phyloP scores from a whole-genome alignment of 2,329 filamentous ascomycete species.

The Calonectria henricotiae region DNA sequence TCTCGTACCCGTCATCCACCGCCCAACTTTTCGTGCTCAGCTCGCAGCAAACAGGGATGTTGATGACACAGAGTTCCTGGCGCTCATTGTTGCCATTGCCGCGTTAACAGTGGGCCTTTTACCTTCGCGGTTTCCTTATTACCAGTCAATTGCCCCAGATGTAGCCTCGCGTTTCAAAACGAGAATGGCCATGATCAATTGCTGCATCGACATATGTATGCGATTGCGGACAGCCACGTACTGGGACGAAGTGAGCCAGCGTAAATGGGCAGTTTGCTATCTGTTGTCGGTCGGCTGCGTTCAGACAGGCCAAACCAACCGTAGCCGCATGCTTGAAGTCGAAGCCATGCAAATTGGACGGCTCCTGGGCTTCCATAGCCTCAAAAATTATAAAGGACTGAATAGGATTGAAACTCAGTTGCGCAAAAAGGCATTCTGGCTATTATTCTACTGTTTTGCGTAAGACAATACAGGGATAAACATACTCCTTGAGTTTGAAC shows the following conservation, averaged over 20 bases:
- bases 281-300: conserved; percentile 55
- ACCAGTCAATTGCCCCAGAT: conserved; percentile 44
- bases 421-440: conserved; percentile 59
- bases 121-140: conserved; percentile 50
- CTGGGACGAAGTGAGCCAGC: conserved; percentile 54
- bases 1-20: conserved; percentile 50
- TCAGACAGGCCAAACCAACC: conserved; percentile 58
- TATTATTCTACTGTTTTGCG: conserved; percentile 56
- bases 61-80: conserved; percentile 49
- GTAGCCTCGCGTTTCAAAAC: conserved; percentile 48
- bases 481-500: too few relatives aligned
- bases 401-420: conserved; percentile 57
- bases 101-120: conserved; percentile 50
- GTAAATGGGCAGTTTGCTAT: conserved; percentile 58
- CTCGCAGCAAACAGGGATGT: conserved; percentile 46
- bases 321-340: conserved; percentile 57
- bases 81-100: conserved; percentile 48
- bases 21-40: conserved; percentile 48
- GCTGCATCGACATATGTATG: conserved; percentile 48
- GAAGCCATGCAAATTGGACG: conserved; percentile 57
- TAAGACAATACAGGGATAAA: not conserved
- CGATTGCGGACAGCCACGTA: conserved; percentile 46
- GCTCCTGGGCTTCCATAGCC: conserved; percentile 54
- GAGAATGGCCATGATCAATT: conserved; percentile 50
- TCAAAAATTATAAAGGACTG: conserved; percentile 54